phyloP scores from a whole-genome alignment of 306 rosid species.

The Arachis hypogaea region DNA sequence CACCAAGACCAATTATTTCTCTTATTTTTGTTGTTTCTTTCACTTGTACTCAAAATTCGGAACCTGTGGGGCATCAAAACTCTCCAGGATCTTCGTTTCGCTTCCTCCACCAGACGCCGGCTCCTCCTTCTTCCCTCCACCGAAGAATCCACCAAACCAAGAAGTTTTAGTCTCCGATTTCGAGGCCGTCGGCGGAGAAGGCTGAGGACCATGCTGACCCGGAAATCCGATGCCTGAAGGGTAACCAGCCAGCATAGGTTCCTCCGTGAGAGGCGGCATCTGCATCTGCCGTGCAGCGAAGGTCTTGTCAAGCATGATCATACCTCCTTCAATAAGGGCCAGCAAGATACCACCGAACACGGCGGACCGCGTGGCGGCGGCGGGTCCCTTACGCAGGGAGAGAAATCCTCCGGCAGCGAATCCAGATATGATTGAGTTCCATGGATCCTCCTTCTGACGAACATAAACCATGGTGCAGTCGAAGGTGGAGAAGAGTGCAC shows the following conservation, averaged over 20 bases:
- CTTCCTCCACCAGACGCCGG: constrained; percentile 53
- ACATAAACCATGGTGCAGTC: too few relatives aligned
- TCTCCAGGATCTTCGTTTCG: constrained; percentile 40
- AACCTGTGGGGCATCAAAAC: too few relatives aligned
- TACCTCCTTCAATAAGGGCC: constrained; percentile 85
- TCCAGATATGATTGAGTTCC: too few relatives aligned
- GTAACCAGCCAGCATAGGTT: constrained; percentile 44
- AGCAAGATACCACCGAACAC: constrained; percentile 68
- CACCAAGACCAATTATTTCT: too few relatives aligned
- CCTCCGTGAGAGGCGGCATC: constrained; percentile 63
- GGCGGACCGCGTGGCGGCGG: constrained; percentile 68
- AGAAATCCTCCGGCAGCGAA: too few relatives aligned
- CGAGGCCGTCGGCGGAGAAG: constrained; percentile 2
- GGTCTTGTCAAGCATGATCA: constrained; percentile 81
- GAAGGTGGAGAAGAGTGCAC: constrained; percentile 16
- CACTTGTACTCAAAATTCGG: constrained; percentile 39
- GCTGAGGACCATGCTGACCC: constrained; percentile 33
- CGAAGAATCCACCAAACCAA: constrained; percentile 56
- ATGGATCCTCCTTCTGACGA: too few relatives aligned
- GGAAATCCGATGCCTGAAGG: constrained; percentile 44
- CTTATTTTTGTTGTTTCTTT: too few relatives aligned
- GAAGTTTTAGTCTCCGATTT: neutral
- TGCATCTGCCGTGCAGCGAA: constrained; percentile 63
- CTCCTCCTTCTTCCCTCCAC: constrained; percentile 59
- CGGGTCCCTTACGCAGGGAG: neutral